A percentile compares a stretch with the other conserved stretches of the same genome.
phyloP scores from a whole-genome alignment of 805 yeast genomes.

The Schwanniomyces vanrijiae region DNA sequence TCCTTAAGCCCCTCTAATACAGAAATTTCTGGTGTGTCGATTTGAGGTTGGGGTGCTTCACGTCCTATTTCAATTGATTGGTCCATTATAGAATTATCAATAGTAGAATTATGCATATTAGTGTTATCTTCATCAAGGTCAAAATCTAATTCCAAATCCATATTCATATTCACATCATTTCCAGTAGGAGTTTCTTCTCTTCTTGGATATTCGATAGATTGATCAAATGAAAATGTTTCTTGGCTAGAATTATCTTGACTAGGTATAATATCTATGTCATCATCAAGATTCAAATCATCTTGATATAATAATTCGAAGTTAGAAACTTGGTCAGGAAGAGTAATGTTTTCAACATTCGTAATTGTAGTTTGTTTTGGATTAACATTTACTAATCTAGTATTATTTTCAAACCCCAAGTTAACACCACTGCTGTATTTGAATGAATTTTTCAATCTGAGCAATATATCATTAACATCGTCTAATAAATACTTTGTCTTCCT shows the following conservation, averaged over 20 bases:
- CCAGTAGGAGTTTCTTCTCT: conserved; percentile 24
- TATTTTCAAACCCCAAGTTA: conserved; percentile 13
- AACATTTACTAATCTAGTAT: conserved; percentile 48
- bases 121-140: conserved; percentile 25
- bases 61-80: conserved; percentile 57
- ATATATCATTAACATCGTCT: conserved; percentile 80
- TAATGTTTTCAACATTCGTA: conserved; percentile 56
- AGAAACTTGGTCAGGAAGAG: conserved; percentile 76
- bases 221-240: conserved; percentile 42
- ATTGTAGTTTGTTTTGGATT: conserved; percentile 62
- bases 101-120: conserved; percentile 10
- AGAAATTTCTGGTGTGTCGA: conserved; percentile 25
- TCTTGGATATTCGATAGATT: conserved; percentile 70
- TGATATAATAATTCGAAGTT: conserved; percentile 71
- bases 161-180: conserved; percentile 17
- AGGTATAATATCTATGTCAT: conserved; percentile 16
- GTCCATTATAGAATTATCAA: conserved; percentile 30
- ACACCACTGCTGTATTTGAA: conserved; percentile 46
- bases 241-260: conserved; percentile 26
- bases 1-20: conserved; percentile 16
- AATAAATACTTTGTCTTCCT: conserved; percentile 78
- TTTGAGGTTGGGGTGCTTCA: conserved; percentile 24
- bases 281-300: conserved; percentile 50
- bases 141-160: conserved; percentile 51
- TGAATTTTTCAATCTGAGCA: conserved; percentile 67